These are phyloP conservation scores for Hamamelis virginiana DNA, from an alignment of 164 flowering plant species.

Conservation along the genomic window DNA sequence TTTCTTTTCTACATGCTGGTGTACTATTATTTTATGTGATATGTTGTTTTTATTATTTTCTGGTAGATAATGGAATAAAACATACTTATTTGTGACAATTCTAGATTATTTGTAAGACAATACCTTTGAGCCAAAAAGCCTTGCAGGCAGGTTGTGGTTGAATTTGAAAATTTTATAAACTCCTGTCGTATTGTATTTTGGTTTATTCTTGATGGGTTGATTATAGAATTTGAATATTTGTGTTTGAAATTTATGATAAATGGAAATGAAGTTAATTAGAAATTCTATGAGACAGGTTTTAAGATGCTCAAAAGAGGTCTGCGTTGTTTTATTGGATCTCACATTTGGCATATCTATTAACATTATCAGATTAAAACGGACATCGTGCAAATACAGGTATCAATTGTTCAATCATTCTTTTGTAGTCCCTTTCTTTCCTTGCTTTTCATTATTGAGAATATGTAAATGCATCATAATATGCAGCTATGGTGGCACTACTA, in stretches of 20 bases:
- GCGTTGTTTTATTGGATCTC: conserved; percentile 37
- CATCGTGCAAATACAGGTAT: conserved; percentile 47
- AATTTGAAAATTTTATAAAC: not conserved
- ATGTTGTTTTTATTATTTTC: too few relatives aligned
- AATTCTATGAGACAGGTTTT: conserved; percentile 36
- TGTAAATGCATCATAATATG: not conserved
- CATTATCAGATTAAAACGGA: conserved; percentile 37
- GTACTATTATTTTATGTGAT: too few relatives aligned
- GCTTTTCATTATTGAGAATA: not conserved
- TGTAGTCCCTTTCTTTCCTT: not conserved
- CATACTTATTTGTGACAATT: not conserved
- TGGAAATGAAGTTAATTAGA: not conserved
- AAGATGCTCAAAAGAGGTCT: conserved; percentile 43
- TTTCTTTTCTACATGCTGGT: too few relatives aligned
- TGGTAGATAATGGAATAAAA: not conserved
- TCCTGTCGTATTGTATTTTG: not conserved
- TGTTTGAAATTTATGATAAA: not conserved
- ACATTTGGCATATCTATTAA: conserved; percentile 57
- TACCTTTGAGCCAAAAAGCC: too few relatives aligned
- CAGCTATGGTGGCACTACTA: not conserved
- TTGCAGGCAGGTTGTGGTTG: too few relatives aligned
- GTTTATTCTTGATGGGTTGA: not conserved
- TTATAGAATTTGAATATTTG: not conserved
- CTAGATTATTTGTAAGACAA: too few relatives aligned
- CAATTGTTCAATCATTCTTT: not conserved